Base-by-base conservation (phyloP, 108 stramenopile genomes). In the Cyclostephanos tholiformis region DNA sequence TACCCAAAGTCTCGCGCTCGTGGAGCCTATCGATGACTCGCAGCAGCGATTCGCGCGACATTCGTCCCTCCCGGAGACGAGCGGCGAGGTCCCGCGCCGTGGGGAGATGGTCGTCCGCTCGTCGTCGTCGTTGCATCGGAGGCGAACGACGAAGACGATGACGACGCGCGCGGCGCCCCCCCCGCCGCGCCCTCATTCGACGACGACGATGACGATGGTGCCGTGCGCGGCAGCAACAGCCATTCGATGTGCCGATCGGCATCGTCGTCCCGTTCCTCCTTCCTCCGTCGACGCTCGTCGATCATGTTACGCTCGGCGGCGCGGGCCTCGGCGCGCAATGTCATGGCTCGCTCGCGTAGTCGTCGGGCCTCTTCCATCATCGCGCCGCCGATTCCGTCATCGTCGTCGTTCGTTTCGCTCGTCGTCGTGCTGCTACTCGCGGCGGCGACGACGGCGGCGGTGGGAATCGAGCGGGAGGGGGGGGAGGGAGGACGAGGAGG, bases 11-110 rank as follows among this genome's bases (percentile, higher is more conserved):
- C 48, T 76, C 79, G 30, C 82, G 65, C 35, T 89, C 81, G 58
- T 82, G 81, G 41, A 91, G 44, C 43, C 85, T 67, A 48, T 91
- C 86, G 19, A 88, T 74, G 20, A 88, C 77, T 32, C 62, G 43
- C 17, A 73, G 53, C 20, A 89, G 63, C 58, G 86, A 84, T 12
- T 70, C 70, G 13, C 85, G 74, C 19, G 61, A 67, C 10, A 75
- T 48, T 4, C 84, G 72, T 20, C 71, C 65, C 9, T 84, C 73
- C 50, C 66, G 50, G 25, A 92, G 26, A 12, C 77, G 73, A 30
- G 70, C 48, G 1, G 78, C 87, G 13, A 92, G 59, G 14, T 63
- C 74, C 20, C 49, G 57, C 53, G 62, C 72, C 26, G 23, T 60
- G 14, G 74, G 74, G 10, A 72, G 44, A 16, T 14, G 13, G 0